Base-by-base conservation (phyloP, 2,329 filamentous ascomycete species). In the Aspergillus sp. region DNA sequence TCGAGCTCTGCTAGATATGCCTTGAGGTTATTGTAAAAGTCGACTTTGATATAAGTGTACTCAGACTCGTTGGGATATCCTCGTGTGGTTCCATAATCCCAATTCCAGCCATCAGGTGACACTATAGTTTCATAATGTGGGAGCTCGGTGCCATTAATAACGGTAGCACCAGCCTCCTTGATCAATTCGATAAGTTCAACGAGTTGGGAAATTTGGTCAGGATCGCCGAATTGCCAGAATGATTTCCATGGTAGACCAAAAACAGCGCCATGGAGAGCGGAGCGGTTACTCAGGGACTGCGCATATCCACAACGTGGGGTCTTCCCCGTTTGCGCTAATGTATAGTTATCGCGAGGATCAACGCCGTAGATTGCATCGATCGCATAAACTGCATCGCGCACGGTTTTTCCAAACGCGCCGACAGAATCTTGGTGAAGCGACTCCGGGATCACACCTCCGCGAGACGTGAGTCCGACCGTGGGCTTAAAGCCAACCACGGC, bases 401-500 rank as follows among this genome's bases (percentile, higher is more conserved):
- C 79, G 0, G 81, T 87, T 13, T 78, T 77, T 0, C 77, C 83
- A 56, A 90, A 81, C 1, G 76, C 70, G 2, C 86, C 86, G 0
- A 89, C 77, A 0, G 78, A 82, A 55, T 90, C 86, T 54, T 86
- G 82, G 54, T 86, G 79, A 44, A 77, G 68, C 8, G 75, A 78
- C 56, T 85, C 83, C 0, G 86, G 86, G 30, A 90, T 75, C 27
- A 83, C 75, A 12, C 72, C 79, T 13, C 67, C 72, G 11, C 83
- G 71, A 7, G 84, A 87, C 0, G 83, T 88, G 40, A 88, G 63
- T 0, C 86, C 86, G 5, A 89, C 82, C 1, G 85, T 89, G 1
- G 86, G 85, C 65, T 89, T 90, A 61, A 90, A 77, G 3, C 86
- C 86, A 2, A 89, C 83, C 2, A 90, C 59, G 2, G 73, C 76